Base-by-base conservation (phyloP, 768 basidiomycete genomes). In the Tremella mesenterica region DNA sequence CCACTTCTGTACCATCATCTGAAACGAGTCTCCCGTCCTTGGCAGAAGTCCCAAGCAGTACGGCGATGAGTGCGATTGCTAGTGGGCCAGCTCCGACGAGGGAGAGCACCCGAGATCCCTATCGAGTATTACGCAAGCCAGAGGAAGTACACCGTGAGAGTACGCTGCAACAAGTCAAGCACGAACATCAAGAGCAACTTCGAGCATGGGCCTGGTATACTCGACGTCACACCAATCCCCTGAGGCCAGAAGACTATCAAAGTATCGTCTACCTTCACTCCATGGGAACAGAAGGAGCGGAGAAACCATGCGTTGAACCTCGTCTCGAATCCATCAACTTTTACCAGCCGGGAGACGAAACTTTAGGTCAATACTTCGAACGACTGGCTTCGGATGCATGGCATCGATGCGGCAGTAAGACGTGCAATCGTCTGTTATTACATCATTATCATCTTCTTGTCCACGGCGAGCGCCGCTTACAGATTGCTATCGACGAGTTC, bases 121-220 rank as follows among this genome's bases (percentile, higher is more conserved):
- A 68, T 36, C 60, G 64, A 29, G 69, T 76, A 1, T 57, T 85
- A 31, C 87, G 83, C 63, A 81, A 82, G 0, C 74, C 76, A 1
- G 76, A 80, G 26, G 87, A 91, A 61, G 88, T 95, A 44, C 74
- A 78, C 10, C 75, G 83, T 31, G 85, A 91, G 65, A 88, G 87
- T 64, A 79, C 78, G 18, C 80, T 86, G 34, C 80, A 79, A 44
- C 76, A 82, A 31, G 74, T 86, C 33, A 83, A 85, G 68, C 84
- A 83, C 78, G 83, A 84, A 59, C 86, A 91, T 52, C 84, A 85
- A 60, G 89, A 93, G 61, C 85, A 88, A 58, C 80, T 85, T 31
- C 83, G 87, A 38, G 81, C 93, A 26, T 96, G 92, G 91, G 87
- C 90, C 64, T 95, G 90, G 91, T 93, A 93, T 67, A 76, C 87